phyloP scores from a whole-genome alignment of 1,284 basidiomycete species.

The Fomitopsis palustris region DNA sequence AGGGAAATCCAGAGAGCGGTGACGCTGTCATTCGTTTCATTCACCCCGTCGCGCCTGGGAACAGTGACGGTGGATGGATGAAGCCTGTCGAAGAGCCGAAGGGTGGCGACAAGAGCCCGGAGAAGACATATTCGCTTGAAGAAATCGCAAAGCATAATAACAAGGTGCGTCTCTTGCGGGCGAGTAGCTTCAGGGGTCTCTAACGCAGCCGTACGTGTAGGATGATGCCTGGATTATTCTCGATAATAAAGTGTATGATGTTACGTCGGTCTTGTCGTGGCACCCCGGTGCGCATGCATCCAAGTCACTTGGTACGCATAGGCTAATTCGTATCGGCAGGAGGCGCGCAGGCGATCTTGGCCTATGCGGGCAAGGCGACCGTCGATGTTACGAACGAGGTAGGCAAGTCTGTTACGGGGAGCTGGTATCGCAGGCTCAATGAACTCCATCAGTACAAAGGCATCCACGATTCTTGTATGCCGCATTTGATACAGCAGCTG shows the following conservation, averaged over 20 bases:
- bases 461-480: conserved; percentile 21
- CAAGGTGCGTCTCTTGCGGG: conserved; percentile 4
- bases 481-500: too few relatives aligned
- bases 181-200: neutral
- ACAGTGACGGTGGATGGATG: conserved; percentile 22
- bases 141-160: conserved; percentile 21
- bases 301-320: too few relatives aligned
- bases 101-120: neutral
- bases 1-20: conserved; percentile 6
- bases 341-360: conserved; percentile 16
- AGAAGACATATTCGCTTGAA: conserved; percentile 16
- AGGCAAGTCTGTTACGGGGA: too few relatives aligned
- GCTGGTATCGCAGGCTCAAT: conserved; percentile 9
- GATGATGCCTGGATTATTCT: conserved; percentile 25
- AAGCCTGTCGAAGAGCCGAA: conserved; percentile 6
- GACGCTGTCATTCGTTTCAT: conserved; percentile 13
- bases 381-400: conserved; percentile 20
- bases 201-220: neutral
- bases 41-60: conserved; percentile 20
- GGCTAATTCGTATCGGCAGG: too few relatives aligned
- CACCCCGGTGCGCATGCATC: conserved; percentile 21
- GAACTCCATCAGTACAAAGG: conserved; percentile 14
- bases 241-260: conserved; percentile 25
- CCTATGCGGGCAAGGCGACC: conserved; percentile 21
- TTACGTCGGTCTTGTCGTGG: conserved; percentile 18